phyloP scores from a whole-genome alignment of 2,329 filamentous ascomycete genomes.

The Pseudonectria foliicola region DNA sequence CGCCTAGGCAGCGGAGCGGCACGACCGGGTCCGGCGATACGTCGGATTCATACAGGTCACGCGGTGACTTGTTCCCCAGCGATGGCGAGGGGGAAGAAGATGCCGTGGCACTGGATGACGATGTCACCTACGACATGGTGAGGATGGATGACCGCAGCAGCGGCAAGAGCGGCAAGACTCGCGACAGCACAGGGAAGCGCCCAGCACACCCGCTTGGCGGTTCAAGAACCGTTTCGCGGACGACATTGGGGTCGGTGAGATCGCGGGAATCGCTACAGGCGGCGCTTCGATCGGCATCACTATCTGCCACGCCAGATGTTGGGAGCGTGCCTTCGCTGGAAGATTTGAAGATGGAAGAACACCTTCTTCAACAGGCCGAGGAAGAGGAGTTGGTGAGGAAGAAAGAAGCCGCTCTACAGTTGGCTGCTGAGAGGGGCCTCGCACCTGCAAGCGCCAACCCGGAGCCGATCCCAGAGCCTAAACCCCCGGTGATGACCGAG shows the following conservation, averaged over 20 bases:
- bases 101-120: conserved; percentile 85
- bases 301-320: conserved; percentile 30
- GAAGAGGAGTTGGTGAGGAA: conserved; percentile 46
- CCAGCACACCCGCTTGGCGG: conserved; percentile 28
- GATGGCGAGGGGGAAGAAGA: conserved; percentile 83
- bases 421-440: conserved; percentile 45
- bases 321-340: conserved; percentile 39
- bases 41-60: conserved; percentile 76
- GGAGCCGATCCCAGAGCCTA: conserved; percentile 12
- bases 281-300: conserved; percentile 19
- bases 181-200: conserved; percentile 53
- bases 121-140: conserved; percentile 79
- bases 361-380: conserved; percentile 43
- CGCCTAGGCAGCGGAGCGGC: conserved; percentile 56
- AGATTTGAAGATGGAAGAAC: conserved; percentile 48
- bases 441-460: conserved; percentile 13
- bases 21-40: conserved; percentile 77
- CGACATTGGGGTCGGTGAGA: conserved; percentile 43
- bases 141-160: conserved; percentile 70
- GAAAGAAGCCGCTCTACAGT: conserved; percentile 42
- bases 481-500: no score
- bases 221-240: conserved; percentile 50
- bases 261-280: conserved; percentile 27
- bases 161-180: conserved; percentile 44
- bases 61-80: conserved; percentile 86